Percentiles rank a stretch among this genome's conserved stretches.
phyloP scores from a whole-genome alignment of 2,329 filamentous ascomycete genomes.

The Penicillium sp. region DNA sequence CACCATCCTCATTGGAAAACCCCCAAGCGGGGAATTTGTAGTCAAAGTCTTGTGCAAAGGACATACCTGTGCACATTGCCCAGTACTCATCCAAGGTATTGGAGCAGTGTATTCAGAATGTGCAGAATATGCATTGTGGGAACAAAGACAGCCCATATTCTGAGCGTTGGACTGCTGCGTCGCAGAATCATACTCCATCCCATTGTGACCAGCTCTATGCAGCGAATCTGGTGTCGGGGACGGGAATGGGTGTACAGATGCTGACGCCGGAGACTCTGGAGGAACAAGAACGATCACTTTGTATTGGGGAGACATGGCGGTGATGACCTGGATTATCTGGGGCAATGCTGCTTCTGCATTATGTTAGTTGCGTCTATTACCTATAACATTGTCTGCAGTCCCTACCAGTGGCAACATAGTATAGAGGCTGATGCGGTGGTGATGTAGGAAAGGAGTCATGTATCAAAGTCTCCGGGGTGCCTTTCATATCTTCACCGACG shows the following conservation, averaged over 20 bases:
- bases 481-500: neutral
- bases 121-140: neutral
- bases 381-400: neutral
- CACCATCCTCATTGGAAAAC: conserved; percentile 1
- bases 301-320: conserved; percentile 13
- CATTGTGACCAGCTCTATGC: neutral
- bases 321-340: conserved; percentile 19
- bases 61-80: neutral
- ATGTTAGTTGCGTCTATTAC: neutral
- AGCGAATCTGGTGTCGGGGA: neutral
- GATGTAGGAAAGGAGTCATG: neutral
- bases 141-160: conserved; percentile 3
- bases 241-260: neutral
- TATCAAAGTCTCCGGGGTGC: neutral
- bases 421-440: conserved; percentile 10
- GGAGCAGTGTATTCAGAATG: neutral
- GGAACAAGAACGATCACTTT: conserved; percentile 22
- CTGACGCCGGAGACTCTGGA: conserved; percentile 1
- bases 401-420: conserved; percentile 22
- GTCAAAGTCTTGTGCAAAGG: conserved; percentile 9
- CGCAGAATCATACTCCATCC: neutral
- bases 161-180: neutral
- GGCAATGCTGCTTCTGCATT: conserved; percentile 18
- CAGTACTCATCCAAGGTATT: neutral
- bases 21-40: neutral